A percentile compares a stretch with the other conserved stretches of the same genome.
Evolutionary conservation across 768 basidiomycete genomes (phyloP).

Genomic region (Amanita thiersii): DNA sequence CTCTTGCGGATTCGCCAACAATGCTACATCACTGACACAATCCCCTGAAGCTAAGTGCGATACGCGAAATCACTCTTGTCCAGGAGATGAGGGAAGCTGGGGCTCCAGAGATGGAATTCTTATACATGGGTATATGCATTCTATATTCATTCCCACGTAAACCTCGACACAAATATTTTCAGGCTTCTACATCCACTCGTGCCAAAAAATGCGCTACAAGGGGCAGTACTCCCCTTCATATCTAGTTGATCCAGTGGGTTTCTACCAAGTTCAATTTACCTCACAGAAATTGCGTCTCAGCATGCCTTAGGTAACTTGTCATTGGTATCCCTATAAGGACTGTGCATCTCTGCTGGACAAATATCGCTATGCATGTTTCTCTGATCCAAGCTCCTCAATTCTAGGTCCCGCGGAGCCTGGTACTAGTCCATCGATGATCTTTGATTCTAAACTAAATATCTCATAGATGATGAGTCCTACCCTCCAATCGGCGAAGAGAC

Average conservation of each 20-base stretch:
- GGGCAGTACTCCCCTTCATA: slow-evolving; percentile 88
- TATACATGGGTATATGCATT: slow-evolving; percentile 76
- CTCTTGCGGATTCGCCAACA: neutral
- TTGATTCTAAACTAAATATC: slow-evolving; percentile 2
- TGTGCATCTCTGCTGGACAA: slow-evolving; percentile 58
- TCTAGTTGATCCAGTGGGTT: slow-evolving; percentile 72
- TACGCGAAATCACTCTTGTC: slow-evolving; percentile 73
- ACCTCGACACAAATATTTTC: neutral
- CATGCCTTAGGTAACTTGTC: slow-evolving; percentile 58
- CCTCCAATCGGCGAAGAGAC: slow-evolving; percentile 1
- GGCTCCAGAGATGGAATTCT: slow-evolving; percentile 45
- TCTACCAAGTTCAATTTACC: neutral
- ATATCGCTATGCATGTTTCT: slow-evolving; percentile 64
- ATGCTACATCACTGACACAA: neutral
- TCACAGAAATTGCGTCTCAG: slow-evolving; percentile 1
- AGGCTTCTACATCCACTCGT: slow-evolving; percentile 93
- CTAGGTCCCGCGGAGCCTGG: slow-evolving; percentile 1
- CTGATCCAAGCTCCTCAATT: slow-evolving; percentile 49
- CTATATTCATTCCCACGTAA: neutral
- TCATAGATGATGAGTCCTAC: slow-evolving; percentile 10
- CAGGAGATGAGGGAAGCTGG: slow-evolving; percentile 72
- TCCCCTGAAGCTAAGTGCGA: slow-evolving; percentile 62
- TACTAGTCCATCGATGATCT: neutral
- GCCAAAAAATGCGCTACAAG: slow-evolving; percentile 95
- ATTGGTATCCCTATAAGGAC: slow-evolving; percentile 61